These are phyloP conservation scores for Pleoardoris graminearum DNA, from an alignment of 2,329 filamentous ascomycete genomes.

Conservation along the genomic window DNA sequence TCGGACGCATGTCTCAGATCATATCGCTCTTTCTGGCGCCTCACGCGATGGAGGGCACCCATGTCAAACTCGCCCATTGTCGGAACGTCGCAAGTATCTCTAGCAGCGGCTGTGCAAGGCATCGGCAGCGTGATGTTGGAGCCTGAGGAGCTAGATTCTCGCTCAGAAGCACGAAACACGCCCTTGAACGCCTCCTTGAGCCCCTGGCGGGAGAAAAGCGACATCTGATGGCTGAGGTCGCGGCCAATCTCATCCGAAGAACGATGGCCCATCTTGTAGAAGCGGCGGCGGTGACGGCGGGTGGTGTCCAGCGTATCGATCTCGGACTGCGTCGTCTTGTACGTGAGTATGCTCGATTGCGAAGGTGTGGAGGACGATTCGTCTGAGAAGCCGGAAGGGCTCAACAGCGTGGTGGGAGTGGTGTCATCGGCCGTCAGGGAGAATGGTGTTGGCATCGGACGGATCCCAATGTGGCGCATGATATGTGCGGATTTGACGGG, in stretches of 20 bases:
- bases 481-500: constrained; percentile 42
- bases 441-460: constrained; percentile 3
- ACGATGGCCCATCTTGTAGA: constrained; percentile 35
- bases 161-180: constrained; percentile 28
- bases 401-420: constrained; percentile 13
- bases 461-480: constrained; percentile 42
- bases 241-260: constrained; percentile 26
- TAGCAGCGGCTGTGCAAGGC: constrained; percentile 29
- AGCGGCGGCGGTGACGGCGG: constrained; percentile 28
- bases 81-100: constrained; percentile 13
- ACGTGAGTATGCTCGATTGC: constrained; percentile 30
- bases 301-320: constrained; percentile 27
- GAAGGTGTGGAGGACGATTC: constrained; percentile 21
- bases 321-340: constrained; percentile 39
- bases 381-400: constrained; percentile 14
- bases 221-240: constrained; percentile 20
- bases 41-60: constrained; percentile 29
- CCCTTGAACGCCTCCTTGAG: constrained; percentile 35
- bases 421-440: constrained; percentile 3
- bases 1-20: constrained; percentile 22
- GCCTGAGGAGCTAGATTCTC: constrained; percentile 37
- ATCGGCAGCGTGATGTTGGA: constrained; percentile 41
- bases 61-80: constrained; percentile 32
- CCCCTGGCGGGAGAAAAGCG: constrained; percentile 27
- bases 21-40: constrained; percentile 30